These are phyloP conservation scores for Stachybotrys elegans DNA, from an alignment of 2,329 filamentous ascomycete genomes.

Conservation along the genomic window DNA sequence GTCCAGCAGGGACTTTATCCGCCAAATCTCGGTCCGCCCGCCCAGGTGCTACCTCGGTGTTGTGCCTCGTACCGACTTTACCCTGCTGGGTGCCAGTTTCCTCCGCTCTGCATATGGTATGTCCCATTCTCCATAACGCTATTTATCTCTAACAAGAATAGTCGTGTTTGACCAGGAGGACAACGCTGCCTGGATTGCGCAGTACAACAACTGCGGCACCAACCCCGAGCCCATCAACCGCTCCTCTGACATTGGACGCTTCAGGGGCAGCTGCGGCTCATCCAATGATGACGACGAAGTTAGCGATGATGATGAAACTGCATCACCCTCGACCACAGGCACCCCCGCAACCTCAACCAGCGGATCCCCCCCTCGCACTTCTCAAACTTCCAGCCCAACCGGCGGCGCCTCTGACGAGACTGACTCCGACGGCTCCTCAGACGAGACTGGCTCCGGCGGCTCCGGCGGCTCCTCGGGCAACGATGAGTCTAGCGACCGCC, in stretches of 20 bases:
- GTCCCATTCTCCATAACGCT: slow-evolving; percentile 6
- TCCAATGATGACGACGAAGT: neutral
- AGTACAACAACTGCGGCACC: slow-evolving; percentile 44
- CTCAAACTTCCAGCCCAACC: no score
- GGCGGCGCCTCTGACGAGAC: no score
- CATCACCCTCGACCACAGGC: no score
- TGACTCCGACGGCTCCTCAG: no score
- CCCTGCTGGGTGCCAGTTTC: slow-evolving; percentile 50
- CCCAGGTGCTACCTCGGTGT: slow-evolving; percentile 45
- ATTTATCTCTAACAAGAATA: slow-evolving; percentile 10
- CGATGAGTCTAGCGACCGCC: no score
- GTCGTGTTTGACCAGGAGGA: slow-evolving; percentile 48
- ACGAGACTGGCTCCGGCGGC: no score
- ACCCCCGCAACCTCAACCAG: no score
- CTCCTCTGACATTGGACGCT: slow-evolving; percentile 7
- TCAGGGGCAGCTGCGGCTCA: slow-evolving; percentile 11
- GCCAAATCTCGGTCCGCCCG: slow-evolving; percentile 13
- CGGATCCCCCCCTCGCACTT: no score
- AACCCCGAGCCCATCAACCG: slow-evolving; percentile 12
- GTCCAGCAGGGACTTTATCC: slow-evolving; percentile 44
- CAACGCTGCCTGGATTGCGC: slow-evolving; percentile 42
- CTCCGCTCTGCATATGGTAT: slow-evolving; percentile 46
- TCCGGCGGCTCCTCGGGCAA: no score
- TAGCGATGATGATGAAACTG: neutral
- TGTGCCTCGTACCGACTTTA: slow-evolving; percentile 39